Evolutionary conservation across 441 rosid genomes (phyloP), one percentile per base, ranked within the genome.

Genomic region (Brassica hybrid): DNA sequence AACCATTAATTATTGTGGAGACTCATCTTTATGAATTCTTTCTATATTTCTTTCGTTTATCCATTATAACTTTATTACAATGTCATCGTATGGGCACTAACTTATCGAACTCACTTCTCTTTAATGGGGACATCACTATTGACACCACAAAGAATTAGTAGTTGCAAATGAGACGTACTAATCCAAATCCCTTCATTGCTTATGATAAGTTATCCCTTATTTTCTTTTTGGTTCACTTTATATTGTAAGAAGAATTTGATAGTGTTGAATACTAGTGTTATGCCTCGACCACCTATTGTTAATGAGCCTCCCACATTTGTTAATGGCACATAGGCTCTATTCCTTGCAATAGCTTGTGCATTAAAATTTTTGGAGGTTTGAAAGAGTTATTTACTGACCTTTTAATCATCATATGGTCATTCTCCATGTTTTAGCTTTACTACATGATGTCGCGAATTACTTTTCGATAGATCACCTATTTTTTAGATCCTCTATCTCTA

Each of bases 41-140:
- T 77, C 18, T 54, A 12, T 50, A 52, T 34, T 62, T 34, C 9
- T 25, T 70, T n/a, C 65, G 57, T 52, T 57, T 71, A 77, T 77
- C 80, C 62, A 71, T 57, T n/a, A n/a, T 45, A 57, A 23, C 76
- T 71, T 77, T 77, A 58, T 71, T 65, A 41, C 61, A 71, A 54
- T 57, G 74, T 64, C 66, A 76, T 58, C 12, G 76, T 66, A 78
- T 78, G 81, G 81, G 73, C 72, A 72, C 79, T 66, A 71, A 65
- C 56, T 71, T 71, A 77, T 65, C 72, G 13, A 71, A 27, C 54
- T 25, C 32, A 12, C 71, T 43, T 65, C 41, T 18, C 69, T 76
- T 62, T 61, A 6, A 61, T 69, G 76, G 81, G 77, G 69, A 11
- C 77, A 16, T 66, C 64, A 32, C 54, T 14, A 48, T 66, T 27